Evolutionary conservation across 805 yeast species (phyloP).

Genomic region (Ogataea paradorogensis): DNA sequence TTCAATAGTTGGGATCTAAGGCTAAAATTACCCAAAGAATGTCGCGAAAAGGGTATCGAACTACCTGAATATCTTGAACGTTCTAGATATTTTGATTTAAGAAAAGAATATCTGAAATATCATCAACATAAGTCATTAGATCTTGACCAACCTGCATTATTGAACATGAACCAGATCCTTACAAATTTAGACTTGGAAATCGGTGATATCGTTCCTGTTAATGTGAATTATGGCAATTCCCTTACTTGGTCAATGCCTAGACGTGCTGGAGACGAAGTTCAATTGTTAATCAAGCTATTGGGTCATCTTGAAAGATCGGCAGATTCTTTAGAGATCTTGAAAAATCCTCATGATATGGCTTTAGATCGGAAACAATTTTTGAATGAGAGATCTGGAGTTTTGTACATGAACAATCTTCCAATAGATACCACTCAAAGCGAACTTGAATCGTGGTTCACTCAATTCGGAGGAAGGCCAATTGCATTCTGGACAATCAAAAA

Average conservation of each 20-base stretch:
- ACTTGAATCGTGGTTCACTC: slow-evolving; percentile 87
- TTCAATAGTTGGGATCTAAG: slow-evolving; percentile 66
- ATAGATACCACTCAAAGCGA: slow-evolving; percentile 87
- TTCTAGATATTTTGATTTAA: slow-evolving; percentile 73
- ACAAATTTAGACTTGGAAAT: slow-evolving; percentile 22
- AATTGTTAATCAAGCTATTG: slow-evolving; percentile 43
- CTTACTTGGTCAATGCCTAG: slow-evolving; percentile 32
- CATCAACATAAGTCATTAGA: slow-evolving; percentile 59
- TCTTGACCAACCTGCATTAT: slow-evolving; percentile 24
- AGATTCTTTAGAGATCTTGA: slow-evolving; percentile 54
- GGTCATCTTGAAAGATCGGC: slow-evolving; percentile 40
- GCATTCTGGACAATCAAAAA: slow-evolving; percentile 85
- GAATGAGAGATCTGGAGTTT: slow-evolving; percentile 71
- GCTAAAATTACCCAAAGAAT: slow-evolving; percentile 77
- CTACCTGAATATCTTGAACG: slow-evolving; percentile 75
- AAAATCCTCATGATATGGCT: slow-evolving; percentile 73
- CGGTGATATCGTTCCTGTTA: slow-evolving; percentile 17
- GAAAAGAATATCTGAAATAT: slow-evolving; percentile 72
- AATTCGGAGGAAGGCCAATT: slow-evolving; percentile 79
- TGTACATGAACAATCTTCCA: slow-evolving; percentile 78
- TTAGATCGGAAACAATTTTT: slow-evolving; percentile 67
- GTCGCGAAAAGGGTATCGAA: slow-evolving; percentile 68
- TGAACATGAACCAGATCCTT: slow-evolving; percentile 21
- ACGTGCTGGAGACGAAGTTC: slow-evolving; percentile 46
- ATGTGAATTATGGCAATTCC: slow-evolving; percentile 9